Percentiles rank a stretch among this genome's conserved stretches.
Evolutionary conservation across 306 rosid species (phyloP).

Genomic region (Rosa lucieae): DNA sequence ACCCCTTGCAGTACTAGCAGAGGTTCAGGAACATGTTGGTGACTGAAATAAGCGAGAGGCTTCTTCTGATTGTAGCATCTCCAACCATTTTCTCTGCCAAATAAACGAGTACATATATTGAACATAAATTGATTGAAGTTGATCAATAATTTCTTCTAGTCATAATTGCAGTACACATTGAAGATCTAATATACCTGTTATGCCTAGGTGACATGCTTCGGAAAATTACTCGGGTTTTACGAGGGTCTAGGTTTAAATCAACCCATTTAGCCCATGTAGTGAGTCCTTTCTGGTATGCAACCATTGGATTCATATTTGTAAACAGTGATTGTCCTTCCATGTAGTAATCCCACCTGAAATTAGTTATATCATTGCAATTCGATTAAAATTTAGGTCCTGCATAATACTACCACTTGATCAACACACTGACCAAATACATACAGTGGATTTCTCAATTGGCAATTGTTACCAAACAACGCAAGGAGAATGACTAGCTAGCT

Average conservation of each 20-base stretch:
- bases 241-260: slow-evolving; percentile 74
- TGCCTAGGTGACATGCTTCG: slow-evolving; percentile 97
- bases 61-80: slow-evolving; percentile 83
- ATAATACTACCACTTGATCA: not conserved
- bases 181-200: slow-evolving; percentile 62
- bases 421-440: not conserved
- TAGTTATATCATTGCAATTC: slow-evolving; percentile 6
- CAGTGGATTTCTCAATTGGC: not conserved
- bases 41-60: slow-evolving; percentile 77
- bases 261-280: slow-evolving; percentile 97
- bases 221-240: slow-evolving; percentile 62
- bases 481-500: not conserved
- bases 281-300: slow-evolving; percentile 94
- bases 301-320: slow-evolving; percentile 79
- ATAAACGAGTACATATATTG: not conserved
- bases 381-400: not conserved
- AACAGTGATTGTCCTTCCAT: slow-evolving; percentile 63
- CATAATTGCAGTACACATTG: not conserved
- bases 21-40: slow-evolving; percentile 72
- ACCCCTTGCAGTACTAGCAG: slow-evolving; percentile 66
- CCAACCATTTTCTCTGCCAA: slow-evolving; percentile 86
- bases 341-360: slow-evolving; percentile 89
- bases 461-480: not conserved
- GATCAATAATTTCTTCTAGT: not conserved
- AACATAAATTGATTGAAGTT: not conserved